phyloP scores from a whole-genome alignment of 106 monocot species.

The Dioscorea alata region DNA sequence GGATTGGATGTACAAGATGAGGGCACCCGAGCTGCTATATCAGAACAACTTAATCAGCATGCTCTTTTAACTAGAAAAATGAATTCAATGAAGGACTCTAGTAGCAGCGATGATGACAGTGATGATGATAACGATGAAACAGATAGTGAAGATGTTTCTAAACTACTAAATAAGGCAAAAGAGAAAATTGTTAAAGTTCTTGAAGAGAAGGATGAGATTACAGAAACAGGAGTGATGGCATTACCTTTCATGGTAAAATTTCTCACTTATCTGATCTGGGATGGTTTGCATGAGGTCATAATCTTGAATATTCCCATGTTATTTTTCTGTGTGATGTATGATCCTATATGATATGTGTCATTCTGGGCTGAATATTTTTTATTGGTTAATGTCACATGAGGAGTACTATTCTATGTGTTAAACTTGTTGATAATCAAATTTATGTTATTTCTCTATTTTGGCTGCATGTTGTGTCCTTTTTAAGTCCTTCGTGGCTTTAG shows the following conservation, averaged over 20 bases:
- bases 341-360: too few relatives aligned
- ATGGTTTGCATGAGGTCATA: too few relatives aligned
- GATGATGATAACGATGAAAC: conserved; percentile 42
- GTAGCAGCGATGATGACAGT: conserved; percentile 54
- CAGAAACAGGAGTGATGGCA: conserved; percentile 62
- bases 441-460: too few relatives aligned
- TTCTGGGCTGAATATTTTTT: too few relatives aligned
- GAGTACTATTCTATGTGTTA: too few relatives aligned
- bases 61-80: conserved; percentile 81
- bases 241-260: conserved; percentile 92
- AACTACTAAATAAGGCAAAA: conserved; percentile 64
- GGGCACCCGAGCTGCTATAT: conserved; percentile 76
- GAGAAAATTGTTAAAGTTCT: conserved; percentile 53
- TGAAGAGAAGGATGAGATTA: conserved; percentile 61
- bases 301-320: too few relatives aligned
- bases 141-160: conserved; percentile 32
- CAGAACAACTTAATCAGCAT: conserved; percentile 86
- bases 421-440: too few relatives aligned
- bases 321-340: too few relatives aligned
- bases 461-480: too few relatives aligned
- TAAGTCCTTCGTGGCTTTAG: too few relatives aligned
- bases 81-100: conserved; percentile 73
- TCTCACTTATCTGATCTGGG: not conserved
- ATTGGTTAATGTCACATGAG: too few relatives aligned
- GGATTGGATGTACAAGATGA: conserved; percentile 88